Evolutionary conservation across 441 rosid species (phyloP).

Genomic region (Bruguiera hainesii): DNA sequence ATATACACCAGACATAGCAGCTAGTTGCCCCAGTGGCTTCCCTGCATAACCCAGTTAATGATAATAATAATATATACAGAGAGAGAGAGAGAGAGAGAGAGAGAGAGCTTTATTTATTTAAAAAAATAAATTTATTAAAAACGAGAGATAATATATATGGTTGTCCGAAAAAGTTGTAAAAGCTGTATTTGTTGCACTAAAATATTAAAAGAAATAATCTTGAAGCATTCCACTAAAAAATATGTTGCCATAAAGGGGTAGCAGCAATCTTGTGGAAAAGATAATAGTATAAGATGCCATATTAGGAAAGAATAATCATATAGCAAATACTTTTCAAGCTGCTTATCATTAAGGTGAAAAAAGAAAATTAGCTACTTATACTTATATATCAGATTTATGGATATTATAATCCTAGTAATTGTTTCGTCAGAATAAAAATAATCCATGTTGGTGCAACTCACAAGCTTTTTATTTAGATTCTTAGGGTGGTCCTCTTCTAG

Average conservation of each 20-base stretch:
- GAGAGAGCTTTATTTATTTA: too few relatives aligned
- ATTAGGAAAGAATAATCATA: conserved; percentile 30
- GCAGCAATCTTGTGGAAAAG: conserved; percentile 7
- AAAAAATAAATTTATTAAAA: too few relatives aligned
- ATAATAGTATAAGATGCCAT: conserved; percentile 21
- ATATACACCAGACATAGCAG: too few relatives aligned
- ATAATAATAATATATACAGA: too few relatives aligned
- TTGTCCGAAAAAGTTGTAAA: not conserved
- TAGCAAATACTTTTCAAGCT: not conserved
- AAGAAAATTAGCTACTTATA: not conserved
- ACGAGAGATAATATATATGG: too few relatives aligned
- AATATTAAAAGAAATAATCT: conserved; percentile 4
- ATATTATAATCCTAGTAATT: conserved; percentile 2
- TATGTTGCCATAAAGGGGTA: conserved; percentile 23
- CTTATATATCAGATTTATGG: too few relatives aligned
- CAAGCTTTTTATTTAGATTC: too few relatives aligned
- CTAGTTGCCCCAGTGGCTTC: too few relatives aligned
- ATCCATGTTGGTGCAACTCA: conserved; percentile 9
- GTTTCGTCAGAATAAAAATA: conserved; percentile 22
- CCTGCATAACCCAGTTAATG: too few relatives aligned
- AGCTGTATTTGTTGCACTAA: not conserved
- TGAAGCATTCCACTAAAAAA: conserved; percentile 10
- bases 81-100: too few relatives aligned
- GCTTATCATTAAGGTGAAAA: conserved; percentile 16
- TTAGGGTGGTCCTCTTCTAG: conserved; percentile 9